These are phyloP conservation scores for Tuber magnatum DNA, from an alignment of 495 filamentous ascomycete genomes.

Conservation along the genomic window DNA sequence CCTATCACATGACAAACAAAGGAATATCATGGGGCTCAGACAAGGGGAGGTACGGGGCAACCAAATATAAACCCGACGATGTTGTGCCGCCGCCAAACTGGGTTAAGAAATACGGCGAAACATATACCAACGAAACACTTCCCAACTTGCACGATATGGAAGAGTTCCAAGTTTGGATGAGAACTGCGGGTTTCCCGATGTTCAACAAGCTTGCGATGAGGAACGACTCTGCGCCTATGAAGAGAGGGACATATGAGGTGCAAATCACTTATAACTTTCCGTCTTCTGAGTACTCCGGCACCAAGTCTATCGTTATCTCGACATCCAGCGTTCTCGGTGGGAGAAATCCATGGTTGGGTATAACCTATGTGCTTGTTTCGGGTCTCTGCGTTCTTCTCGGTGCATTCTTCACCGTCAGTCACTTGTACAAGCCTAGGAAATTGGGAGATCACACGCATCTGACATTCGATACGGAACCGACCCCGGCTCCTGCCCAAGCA, in stretches of 20 bases:
- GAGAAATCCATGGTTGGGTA: conserved; percentile 91
- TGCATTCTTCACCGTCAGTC: conserved; percentile 75
- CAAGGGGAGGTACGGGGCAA: conserved; percentile 63
- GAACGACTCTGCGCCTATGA: conserved; percentile 66
- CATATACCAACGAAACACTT: conserved; percentile 54
- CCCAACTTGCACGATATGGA: conserved; percentile 63
- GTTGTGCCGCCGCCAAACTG: conserved; percentile 87
- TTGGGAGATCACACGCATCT: conserved; percentile 96
- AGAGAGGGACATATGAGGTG: conserved; percentile 63
- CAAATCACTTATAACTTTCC: conserved; percentile 62
- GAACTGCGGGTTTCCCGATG: conserved; percentile 80
- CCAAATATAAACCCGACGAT: conserved; percentile 53
- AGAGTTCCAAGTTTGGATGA: conserved; percentile 95
- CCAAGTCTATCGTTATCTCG: conserved; percentile 84
- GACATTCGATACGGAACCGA: conserved; percentile 83
- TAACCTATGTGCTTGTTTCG: conserved; percentile 88
- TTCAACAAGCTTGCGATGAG: conserved; percentile 85
- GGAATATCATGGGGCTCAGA: conserved; percentile 82
- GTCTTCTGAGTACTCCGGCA: conserved; percentile 74
- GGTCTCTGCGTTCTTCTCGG: conserved; percentile 87
- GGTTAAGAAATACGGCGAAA: conserved; percentile 52
- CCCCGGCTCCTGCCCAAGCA: conserved; percentile 30
- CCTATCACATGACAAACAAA: conserved; percentile 63
- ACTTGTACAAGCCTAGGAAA: conserved; percentile 91
- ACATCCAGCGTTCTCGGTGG: conserved; percentile 93